phyloP scores from a whole-genome alignment of 2,329 filamentous ascomycete genomes.

The Capronia americana region DNA sequence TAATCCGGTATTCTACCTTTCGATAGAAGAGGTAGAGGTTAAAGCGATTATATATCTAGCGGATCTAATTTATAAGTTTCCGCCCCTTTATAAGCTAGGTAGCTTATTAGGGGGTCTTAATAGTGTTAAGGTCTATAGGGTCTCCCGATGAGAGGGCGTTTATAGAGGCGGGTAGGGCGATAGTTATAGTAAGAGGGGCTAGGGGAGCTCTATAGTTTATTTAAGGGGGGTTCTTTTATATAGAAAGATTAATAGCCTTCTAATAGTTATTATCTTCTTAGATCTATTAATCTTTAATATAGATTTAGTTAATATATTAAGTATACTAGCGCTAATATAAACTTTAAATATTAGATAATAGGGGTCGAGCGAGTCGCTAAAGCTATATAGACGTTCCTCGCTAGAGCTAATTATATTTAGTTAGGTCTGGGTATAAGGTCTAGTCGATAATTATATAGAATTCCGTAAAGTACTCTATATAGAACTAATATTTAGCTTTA shows the following conservation, averaged over 20 bases:
- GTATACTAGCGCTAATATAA: background rate
- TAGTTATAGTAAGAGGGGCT: background rate
- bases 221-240: background rate
- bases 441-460: background rate
- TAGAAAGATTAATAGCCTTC: background rate
- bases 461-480: background rate
- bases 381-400: background rate
- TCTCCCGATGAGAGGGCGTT: background rate
- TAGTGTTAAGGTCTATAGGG: background rate
- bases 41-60: background rate
- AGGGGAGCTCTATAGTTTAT: background rate
- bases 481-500: background rate
- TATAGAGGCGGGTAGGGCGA: background rate
- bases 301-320: constrained; percentile 5
- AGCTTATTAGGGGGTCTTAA: constrained; percentile 10
- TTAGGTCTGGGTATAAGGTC: background rate
- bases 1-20: background rate
- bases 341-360: background rate
- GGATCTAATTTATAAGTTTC: constrained; percentile 3
- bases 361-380: background rate
- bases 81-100: background rate
- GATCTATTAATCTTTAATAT: constrained; percentile 10
- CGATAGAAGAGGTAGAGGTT: constrained; percentile 7
- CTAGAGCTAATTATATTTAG: constrained; percentile 1
- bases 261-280: constrained; percentile 1